Percentiles rank a stretch among this genome's conserved stretches.
Conservation (phyloP, 2,329 filamentous ascomycete genomes). For the Fusarium illudens region DNA sequence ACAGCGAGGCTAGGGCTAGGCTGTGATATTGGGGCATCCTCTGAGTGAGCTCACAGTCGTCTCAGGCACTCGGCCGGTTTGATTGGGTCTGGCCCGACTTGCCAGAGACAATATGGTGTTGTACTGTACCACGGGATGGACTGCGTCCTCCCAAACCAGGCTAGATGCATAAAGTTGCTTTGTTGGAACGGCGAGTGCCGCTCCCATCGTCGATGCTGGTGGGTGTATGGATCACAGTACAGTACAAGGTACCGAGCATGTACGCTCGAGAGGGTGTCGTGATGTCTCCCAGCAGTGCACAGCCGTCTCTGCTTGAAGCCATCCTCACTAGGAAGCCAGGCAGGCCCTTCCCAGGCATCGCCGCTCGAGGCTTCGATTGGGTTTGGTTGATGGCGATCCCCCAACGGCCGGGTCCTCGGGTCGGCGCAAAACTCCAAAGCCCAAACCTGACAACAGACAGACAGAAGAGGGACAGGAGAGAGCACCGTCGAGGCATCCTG, state of each 20-base stretch:
- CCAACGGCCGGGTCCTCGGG: constrained; percentile 24
- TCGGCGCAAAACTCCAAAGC: not conserved
- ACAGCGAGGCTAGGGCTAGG: not conserved
- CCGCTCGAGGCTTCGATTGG: not conserved
- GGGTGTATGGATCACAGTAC: not conserved
- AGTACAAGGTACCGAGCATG: not conserved
- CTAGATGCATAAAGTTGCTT: constrained; percentile 4
- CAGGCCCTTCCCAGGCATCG: not conserved
- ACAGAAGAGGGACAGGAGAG: not conserved
- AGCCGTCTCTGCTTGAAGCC: not conserved
- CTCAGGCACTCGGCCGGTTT: constrained; percentile 27
- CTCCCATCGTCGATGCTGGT: not conserved
- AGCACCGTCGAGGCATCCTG: constrained; percentile 14
- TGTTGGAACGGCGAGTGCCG: not conserved
- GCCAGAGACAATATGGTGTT: not conserved
- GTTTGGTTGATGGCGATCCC: constrained; percentile 6
- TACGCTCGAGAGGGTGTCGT: not conserved
- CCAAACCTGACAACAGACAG: not conserved
- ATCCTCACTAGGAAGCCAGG: not conserved
- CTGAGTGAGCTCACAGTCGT: not conserved
- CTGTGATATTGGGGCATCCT: constrained; percentile 2
- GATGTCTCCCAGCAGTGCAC: not conserved
- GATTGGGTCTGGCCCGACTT: constrained; percentile 19
- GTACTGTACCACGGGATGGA: not conserved
- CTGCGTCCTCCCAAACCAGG: constrained; percentile 2